Base-by-base conservation (phyloP, 1,139 yeast genomes). In the Saccharomyces hybrid region DNA sequence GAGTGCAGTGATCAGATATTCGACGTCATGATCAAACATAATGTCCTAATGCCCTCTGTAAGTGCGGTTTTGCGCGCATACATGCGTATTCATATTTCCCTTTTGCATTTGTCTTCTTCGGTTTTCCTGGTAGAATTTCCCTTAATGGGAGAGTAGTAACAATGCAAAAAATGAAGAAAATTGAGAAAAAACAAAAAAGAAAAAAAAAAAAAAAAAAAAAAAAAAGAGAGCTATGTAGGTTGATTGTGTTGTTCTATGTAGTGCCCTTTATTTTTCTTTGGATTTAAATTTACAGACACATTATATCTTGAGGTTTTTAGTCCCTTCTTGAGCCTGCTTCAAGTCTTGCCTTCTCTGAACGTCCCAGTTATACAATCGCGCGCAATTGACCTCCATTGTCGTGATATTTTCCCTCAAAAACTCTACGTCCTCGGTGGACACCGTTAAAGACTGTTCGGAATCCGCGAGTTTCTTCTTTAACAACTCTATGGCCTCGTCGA, bases 321-420 rank as follows among this genome's bases (percentile, higher is more conserved):
- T 51, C 23, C 68, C 75, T 56, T 75, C 74, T 61, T 68, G 73
- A 14, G 74, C 69, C n/a, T 70, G 66, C 58, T 76, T 75, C 51
- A 69, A 55, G 34, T 64, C 69, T 56, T 71, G 82, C 67, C 96
- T 81, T 73, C 89, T 79, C 65, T 88, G 93, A 8, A 93, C 96
- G 67, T 90, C 96, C 96, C 96, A 91, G 68, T 93, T 93, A 69
- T 91, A 91, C 54, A 90, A 82, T 61, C 99, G 79, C 1, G 99
- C 98, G 16, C 96, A 89, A 67, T 93, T 93, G 52, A 93, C 99
- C 71, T 93, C 98, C 93, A 93, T 88, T 3, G 98, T 91, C 25
- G 99, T 93, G 60, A 93, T 91, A 66, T 91, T 90, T 61, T 91
- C 96, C 64, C 96, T 80, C 64, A 95, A 75, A 64, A 85, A 93